These are phyloP conservation scores for Akanthomyces dipterigenus DNA, from an alignment of 2,329 filamentous ascomycete genomes.

Conservation along the genomic window DNA sequence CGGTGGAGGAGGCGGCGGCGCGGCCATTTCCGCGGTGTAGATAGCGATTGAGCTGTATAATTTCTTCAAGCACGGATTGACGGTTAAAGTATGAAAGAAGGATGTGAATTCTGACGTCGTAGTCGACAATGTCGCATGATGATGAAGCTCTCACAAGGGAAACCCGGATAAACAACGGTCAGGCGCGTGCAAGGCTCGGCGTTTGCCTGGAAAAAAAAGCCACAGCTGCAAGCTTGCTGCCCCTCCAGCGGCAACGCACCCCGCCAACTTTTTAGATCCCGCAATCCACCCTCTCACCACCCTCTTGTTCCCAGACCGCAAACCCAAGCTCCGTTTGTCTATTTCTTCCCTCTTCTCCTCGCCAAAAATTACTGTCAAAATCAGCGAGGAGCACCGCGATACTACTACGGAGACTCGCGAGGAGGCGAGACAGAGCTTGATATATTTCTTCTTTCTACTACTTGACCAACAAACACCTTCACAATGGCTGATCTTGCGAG, in stretches of 20 bases:
- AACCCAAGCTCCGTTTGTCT: slow-evolving; percentile 7
- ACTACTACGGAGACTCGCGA: neutral
- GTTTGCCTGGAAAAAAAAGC: neutral
- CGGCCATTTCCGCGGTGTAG: slow-evolving; percentile 17
- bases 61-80: too few species aligned
- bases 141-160: slow-evolving; percentile 7
- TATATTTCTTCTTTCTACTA: neutral
- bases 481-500: slow-evolving; percentile 45
- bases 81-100: neutral
- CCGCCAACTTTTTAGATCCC: slow-evolving; percentile 23
- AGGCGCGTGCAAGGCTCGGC: neutral
- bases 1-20: slow-evolving; percentile 31
- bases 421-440: neutral
- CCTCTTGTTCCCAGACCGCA: neutral
- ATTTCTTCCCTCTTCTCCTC: neutral
- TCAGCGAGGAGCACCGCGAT: neutral
- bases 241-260: slow-evolving; percentile 26
- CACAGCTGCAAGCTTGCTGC: slow-evolving; percentile 14
- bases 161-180: slow-evolving; percentile 24
- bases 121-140: neutral
- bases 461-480: neutral
- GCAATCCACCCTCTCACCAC: slow-evolving; percentile 9
- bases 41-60: too few species aligned
- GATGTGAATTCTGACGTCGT: neutral
- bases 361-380: neutral